Evolutionary conservation across 257 asterid genomes (phyloP).

Genomic region (Eustoma russellianum): DNA sequence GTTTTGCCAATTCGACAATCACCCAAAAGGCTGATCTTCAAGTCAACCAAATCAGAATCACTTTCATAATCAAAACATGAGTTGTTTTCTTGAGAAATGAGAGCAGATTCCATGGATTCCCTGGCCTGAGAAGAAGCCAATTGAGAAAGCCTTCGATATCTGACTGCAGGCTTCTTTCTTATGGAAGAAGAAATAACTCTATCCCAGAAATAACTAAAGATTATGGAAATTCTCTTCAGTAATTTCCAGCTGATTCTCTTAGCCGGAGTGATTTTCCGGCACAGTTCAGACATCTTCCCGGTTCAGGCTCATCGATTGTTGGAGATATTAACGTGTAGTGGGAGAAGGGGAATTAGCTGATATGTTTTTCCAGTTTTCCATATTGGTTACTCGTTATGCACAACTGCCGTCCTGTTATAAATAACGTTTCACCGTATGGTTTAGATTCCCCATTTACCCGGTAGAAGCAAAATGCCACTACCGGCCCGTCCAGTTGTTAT

Average conservation of each 20-base stretch:
- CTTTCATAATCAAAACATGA: slow-evolving; percentile 17
- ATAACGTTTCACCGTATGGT: too few species aligned
- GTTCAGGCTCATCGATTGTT: too few species aligned
- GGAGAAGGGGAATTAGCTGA: too few species aligned
- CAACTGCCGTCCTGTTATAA: too few species aligned
- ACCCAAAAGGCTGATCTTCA: slow-evolving; percentile 80
- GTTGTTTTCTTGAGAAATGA: background rate
- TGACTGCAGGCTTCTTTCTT: slow-evolving; percentile 27
- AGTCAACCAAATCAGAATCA: slow-evolving; percentile 76
- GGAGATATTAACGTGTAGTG: too few species aligned
- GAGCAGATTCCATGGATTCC: background rate
- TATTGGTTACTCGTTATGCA: too few species aligned
- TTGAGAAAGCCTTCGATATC: slow-evolving; percentile 31
- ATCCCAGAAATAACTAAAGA: slow-evolving; percentile 41
- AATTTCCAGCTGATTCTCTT: slow-evolving; percentile 29
- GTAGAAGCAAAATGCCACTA: too few species aligned
- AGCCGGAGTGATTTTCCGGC: slow-evolving; percentile 28
- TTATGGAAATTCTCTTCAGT: slow-evolving; percentile 38
- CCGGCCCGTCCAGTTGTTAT: too few species aligned
- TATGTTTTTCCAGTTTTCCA: too few species aligned
- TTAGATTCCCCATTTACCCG: too few species aligned
- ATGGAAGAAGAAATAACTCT: slow-evolving; percentile 50
- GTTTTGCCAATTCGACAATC: slow-evolving; percentile 94
- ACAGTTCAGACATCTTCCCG: slow-evolving; percentile 23
- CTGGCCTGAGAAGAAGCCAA: background rate